Conservation (phyloP, 129 eudicot species). For the Erigeron canadensis region DNA sequence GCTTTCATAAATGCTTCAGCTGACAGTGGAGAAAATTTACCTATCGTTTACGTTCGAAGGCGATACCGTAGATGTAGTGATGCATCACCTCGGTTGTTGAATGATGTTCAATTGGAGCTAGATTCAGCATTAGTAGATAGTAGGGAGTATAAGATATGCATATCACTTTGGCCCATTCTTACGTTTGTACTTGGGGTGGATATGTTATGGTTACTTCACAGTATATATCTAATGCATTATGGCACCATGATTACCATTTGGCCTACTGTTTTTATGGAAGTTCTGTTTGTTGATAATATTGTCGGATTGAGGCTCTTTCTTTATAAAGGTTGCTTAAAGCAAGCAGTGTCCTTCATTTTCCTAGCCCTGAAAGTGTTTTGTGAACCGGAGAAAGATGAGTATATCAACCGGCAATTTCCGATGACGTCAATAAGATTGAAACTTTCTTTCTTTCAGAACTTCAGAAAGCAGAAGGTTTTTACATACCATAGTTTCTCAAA, state of each 20-base stretch:
- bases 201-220: slow-evolving; percentile 37
- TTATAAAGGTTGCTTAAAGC: slow-evolving; percentile 73
- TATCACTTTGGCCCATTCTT: slow-evolving; percentile 39
- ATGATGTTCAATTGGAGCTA: slow-evolving; percentile 36
- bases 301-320: slow-evolving; percentile 71
- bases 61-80: slow-evolving; percentile 42
- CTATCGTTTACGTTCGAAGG: slow-evolving; percentile 77
- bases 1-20: slow-evolving; percentile 29
- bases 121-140: slow-evolving; percentile 26
- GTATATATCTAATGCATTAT: slow-evolving; percentile 48
- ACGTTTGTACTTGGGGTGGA: slow-evolving; percentile 38
- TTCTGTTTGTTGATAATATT: slow-evolving; percentile 74
- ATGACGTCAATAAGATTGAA: slow-evolving; percentile 68
- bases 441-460: slow-evolving; percentile 48
- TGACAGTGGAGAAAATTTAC: slow-evolving; percentile 39
- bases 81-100: slow-evolving; percentile 33
- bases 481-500: slow-evolving; percentile 65
- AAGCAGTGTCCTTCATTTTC: slow-evolving; percentile 69
- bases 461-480: slow-evolving; percentile 50
- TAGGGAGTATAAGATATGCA: slow-evolving; percentile 39
- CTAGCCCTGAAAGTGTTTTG: slow-evolving; percentile 50
- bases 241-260: slow-evolving; percentile 60
- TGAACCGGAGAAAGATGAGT: slow-evolving; percentile 42
- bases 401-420: slow-evolving; percentile 52
- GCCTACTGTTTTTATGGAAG: slow-evolving; percentile 79